Percentiles rank a stretch among this genome's conserved stretches.
Conservation (phyloP, 2,329 filamentous ascomycete genomes). For the Waltergamsia citrina region DNA sequence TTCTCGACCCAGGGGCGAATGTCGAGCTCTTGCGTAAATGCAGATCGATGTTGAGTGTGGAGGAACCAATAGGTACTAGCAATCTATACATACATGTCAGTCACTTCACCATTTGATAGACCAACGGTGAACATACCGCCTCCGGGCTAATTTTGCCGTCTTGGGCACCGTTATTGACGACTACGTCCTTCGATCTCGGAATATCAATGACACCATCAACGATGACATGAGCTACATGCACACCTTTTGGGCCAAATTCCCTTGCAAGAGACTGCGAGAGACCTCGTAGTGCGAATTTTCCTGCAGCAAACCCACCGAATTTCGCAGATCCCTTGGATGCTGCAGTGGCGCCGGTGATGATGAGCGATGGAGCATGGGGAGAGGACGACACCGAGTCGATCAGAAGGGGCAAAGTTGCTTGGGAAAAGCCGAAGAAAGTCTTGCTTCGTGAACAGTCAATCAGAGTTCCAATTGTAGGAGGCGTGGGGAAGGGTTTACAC, state of each 20-base stretch:
- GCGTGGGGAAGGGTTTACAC: slow-evolving; percentile 41
- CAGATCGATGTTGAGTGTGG: slow-evolving; percentile 69
- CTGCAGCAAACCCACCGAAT: slow-evolving; percentile 64
- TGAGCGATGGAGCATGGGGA: slow-evolving; percentile 63
- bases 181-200: slow-evolving; percentile 50
- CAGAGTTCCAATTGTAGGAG: no score
- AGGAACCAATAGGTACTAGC: slow-evolving; percentile 79
- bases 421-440: slow-evolving; percentile 70
- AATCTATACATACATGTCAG: slow-evolving; percentile 54
- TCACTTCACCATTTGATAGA: neutral
- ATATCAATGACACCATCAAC: slow-evolving; percentile 84
- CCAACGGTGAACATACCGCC: slow-evolving; percentile 60
- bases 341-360: slow-evolving; percentile 83
- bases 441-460: no score
- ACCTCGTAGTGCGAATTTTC: slow-evolving; percentile 72
- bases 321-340: slow-evolving; percentile 62
- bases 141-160: slow-evolving; percentile 64
- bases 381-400: slow-evolving; percentile 47
- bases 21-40: slow-evolving; percentile 77
- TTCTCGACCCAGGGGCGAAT: slow-evolving; percentile 43
- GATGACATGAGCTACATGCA: slow-evolving; percentile 76
- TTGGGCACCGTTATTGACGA: slow-evolving; percentile 33
- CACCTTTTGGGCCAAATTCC: slow-evolving; percentile 76
- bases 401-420: slow-evolving; percentile 61
- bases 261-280: slow-evolving; percentile 66